Base-by-base conservation (phyloP, 805 yeast species). In the Pichia eremophila region DNA sequence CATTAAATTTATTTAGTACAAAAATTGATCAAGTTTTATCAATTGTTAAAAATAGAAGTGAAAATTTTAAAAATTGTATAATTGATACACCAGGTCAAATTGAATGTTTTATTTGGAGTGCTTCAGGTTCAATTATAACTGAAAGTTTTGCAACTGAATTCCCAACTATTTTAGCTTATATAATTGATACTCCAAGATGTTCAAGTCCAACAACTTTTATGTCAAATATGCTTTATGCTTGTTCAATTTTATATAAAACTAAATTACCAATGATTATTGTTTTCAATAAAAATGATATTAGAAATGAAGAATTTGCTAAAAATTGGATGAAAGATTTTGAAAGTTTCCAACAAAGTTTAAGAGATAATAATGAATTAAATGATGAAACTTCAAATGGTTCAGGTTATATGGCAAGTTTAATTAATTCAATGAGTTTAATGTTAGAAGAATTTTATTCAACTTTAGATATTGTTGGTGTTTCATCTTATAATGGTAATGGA, bases 261-360 rank as follows among this genome's bases (percentile, higher is more conserved):
- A 90, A 91, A 62, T 74, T 93, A 47, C 99, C 99, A 17, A 89
- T 93, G 96, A 83, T 93, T 57, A 75, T 93, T 28, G 99, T 93
- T 1, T 93, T 93, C 73, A 93, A 93, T 69, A 93, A 93, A 67
- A 85, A 93, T 2, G 99, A 93, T 67, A 90, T 85, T 5, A 72
- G 82, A 55, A 83, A 83, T 50, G 86, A 95, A 0, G 83, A 77
- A 44, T 89, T 90, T 68, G 97, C 96, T 22, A 81, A 79, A 60
- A 95, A 87, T 55, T 93, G 99, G 99, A 88, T 93, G 97, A 78
- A 83, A 2, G 99, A 93, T 67, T 93, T 93, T 64, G 97, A 91
- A 64, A 73, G 79, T 15, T 93, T 93, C 71, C 98, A 91, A 65
- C 69, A 66, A 22, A 95, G 95, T 2, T 69, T 91, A 47, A 73